Percentiles rank a stretch among this genome's conserved stretches.
Evolutionary conservation across 176 grass and related monocot species (phyloP).

Genomic region (Phoenix dactylifera): DNA sequence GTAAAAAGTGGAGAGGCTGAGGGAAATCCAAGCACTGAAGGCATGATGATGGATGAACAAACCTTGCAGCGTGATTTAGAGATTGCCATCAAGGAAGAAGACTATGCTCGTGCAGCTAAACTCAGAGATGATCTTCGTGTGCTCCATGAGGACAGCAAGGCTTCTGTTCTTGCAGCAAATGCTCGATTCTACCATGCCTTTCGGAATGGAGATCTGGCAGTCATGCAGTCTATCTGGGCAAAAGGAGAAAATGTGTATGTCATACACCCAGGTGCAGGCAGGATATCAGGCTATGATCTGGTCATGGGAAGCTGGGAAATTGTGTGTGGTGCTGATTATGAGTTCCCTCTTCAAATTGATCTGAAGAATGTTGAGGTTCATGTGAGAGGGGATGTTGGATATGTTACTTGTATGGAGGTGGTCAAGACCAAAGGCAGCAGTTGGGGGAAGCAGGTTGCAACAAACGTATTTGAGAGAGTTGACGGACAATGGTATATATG

Average conservation of each 20-base stretch:
- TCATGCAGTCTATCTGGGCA: slow-evolving; percentile 53
- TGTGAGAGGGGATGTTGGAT: slow-evolving; percentile 53
- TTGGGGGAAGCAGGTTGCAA: slow-evolving; percentile 78
- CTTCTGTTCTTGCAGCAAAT: slow-evolving; percentile 47
- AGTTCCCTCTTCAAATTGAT: slow-evolving; percentile 79
- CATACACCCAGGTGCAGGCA: slow-evolving; percentile 55
- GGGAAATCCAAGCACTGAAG: slow-evolving; percentile 41
- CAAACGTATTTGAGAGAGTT: slow-evolving; percentile 72
- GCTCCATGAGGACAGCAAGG: slow-evolving; percentile 52
- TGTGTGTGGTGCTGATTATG: slow-evolving; percentile 50
- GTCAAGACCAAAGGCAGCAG: slow-evolving; percentile 66
- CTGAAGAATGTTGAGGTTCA: slow-evolving; percentile 68
- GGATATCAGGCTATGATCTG: slow-evolving; percentile 62
- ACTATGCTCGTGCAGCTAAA: slow-evolving; percentile 45
- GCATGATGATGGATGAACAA: slow-evolving; percentile 36
- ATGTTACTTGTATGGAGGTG: slow-evolving; percentile 69
- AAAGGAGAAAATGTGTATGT: slow-evolving; percentile 77
- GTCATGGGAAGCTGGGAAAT: slow-evolving; percentile 93
- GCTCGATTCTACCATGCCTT: slow-evolving; percentile 63
- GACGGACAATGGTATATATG: slow-evolving; percentile 69
- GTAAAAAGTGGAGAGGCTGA: slow-evolving; percentile 66
- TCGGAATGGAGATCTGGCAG: slow-evolving; percentile 51
- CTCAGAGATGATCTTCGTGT: slow-evolving; percentile 53
- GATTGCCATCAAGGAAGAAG: slow-evolving; percentile 54
- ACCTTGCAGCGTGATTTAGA: slow-evolving; percentile 41